Conservation (phyloP, 441 rosid species). For the Bocquillonia castaneifolia region DNA sequence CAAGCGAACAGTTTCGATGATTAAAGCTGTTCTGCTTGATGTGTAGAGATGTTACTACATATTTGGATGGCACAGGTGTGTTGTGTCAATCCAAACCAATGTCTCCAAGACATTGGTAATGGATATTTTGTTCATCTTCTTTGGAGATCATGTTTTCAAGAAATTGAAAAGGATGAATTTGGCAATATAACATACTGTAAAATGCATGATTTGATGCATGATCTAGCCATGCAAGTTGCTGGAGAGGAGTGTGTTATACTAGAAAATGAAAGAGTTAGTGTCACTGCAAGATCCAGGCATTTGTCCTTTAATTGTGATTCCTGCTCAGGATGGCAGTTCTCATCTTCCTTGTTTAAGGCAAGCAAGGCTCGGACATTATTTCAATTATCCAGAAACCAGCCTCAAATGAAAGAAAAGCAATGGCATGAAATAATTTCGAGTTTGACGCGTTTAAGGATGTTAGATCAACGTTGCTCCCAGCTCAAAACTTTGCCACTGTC, state of each 20-base stretch:
- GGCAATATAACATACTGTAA: slow-evolving; percentile 10
- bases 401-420: background rate
- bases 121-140: slow-evolving; percentile 17
- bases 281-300: background rate
- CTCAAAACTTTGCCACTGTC: background rate
- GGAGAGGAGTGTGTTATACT: background rate
- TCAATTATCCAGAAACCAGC: too few relatives aligned
- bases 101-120: slow-evolving; percentile 10
- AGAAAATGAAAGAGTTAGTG: too few relatives aligned
- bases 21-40: slow-evolving; percentile 12
- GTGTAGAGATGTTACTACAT: background rate
- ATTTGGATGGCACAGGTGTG: slow-evolving; percentile 27
- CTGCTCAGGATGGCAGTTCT: background rate
- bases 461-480: background rate
- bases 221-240: slow-evolving; percentile 24
- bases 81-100: background rate
- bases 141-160: slow-evolving; percentile 26
- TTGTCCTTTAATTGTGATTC: background rate
- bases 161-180: slow-evolving; percentile 14
- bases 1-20: background rate
- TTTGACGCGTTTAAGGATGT: slow-evolving; percentile 18
- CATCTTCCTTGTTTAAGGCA: background rate
- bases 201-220: slow-evolving; percentile 35
- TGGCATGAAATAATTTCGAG: background rate
- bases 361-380: background rate